Evolutionary conservation across 75 land plant genomes (phyloP).

Genomic region (Pinus taeda): DNA sequence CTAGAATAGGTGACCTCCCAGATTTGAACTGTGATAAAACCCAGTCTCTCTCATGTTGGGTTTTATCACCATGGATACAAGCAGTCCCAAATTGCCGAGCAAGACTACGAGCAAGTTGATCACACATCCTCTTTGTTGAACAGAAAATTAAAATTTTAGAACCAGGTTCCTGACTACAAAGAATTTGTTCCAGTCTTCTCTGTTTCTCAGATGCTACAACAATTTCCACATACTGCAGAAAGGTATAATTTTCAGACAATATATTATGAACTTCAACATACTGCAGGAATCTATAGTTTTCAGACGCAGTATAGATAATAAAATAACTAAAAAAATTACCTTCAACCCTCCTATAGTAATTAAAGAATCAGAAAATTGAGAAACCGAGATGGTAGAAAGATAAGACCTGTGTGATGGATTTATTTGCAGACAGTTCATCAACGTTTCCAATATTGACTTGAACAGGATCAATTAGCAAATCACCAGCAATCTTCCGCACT

Average conservation of each 20-base stretch:
- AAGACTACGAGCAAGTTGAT: conserved; percentile 81
- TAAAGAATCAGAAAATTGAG: conserved; percentile 6
- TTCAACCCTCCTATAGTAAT: neutral
- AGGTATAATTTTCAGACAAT: neutral
- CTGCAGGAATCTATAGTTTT: neutral
- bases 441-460: conserved; percentile 97
- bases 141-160: conserved; percentile 93
- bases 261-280: neutral
- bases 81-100: conserved; percentile 85
- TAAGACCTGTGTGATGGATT: conserved; percentile 91
- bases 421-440: conserved; percentile 94
- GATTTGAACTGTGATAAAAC: conserved; percentile 78
- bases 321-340: neutral
- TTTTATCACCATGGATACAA: conserved; percentile 97
- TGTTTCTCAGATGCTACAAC: conserved; percentile 60
- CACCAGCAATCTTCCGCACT: conserved; percentile 92
- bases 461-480: conserved; percentile 80
- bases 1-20: conserved; percentile 78
- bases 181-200: conserved; percentile 74
- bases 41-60: conserved; percentile 86
- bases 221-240: conserved; percentile 84
- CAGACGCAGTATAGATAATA: neutral
- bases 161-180: conserved; percentile 84
- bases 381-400: neutral
- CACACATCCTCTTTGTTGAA: conserved; percentile 90